Evolutionary conservation across 495 filamentous ascomycete genomes (phyloP).

Genomic region (Elaphomyces granulatus): DNA sequence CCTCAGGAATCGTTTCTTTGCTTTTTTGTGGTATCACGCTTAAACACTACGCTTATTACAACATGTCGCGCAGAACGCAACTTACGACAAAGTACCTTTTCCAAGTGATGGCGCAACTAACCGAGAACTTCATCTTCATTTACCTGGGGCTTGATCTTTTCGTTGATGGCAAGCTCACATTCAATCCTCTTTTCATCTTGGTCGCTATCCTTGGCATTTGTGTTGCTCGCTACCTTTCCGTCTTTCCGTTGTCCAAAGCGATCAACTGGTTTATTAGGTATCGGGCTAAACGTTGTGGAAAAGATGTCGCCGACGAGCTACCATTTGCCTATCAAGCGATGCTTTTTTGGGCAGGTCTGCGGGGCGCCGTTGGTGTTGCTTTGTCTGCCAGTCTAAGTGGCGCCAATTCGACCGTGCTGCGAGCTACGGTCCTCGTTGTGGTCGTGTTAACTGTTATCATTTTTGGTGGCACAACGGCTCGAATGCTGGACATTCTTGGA

Average conservation of each 20-base stretch:
- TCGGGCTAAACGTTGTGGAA: slow-evolving; percentile 63
- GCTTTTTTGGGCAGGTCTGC: slow-evolving; percentile 96
- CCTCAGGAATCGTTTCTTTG: slow-evolving; percentile 81
- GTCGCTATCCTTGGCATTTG: slow-evolving; percentile 86
- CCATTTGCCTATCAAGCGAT: slow-evolving; percentile 90
- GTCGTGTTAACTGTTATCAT: slow-evolving; percentile 97
- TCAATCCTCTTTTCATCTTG: slow-evolving; percentile 91
- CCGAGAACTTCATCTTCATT: slow-evolving; percentile 99
- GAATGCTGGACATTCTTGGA: slow-evolving; percentile 91
- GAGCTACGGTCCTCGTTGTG: slow-evolving; percentile 88
- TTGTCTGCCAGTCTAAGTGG: slow-evolving; percentile 78
- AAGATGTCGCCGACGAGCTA: slow-evolving; percentile 73
- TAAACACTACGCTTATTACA: slow-evolving; percentile 99
- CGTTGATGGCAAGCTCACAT: slow-evolving; percentile 72
- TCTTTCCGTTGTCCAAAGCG: slow-evolving; percentile 77
- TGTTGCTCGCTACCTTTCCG: slow-evolving; percentile 76
- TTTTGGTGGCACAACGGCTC: slow-evolving; percentile 94
- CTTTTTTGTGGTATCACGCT: slow-evolving; percentile 96
- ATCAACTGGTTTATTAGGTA: slow-evolving; percentile 95
- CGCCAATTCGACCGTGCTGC: slow-evolving; percentile 59
- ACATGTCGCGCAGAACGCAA: slow-evolving; percentile 96
- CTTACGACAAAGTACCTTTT: slow-evolving; percentile 97
- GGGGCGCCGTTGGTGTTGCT: slow-evolving; percentile 91
- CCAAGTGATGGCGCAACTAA: slow-evolving; percentile 83
- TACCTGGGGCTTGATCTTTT: slow-evolving; percentile 91